Conservation (phyloP, 2,329 filamentous ascomycete genomes). For the Fusarium fujikuroi region DNA sequence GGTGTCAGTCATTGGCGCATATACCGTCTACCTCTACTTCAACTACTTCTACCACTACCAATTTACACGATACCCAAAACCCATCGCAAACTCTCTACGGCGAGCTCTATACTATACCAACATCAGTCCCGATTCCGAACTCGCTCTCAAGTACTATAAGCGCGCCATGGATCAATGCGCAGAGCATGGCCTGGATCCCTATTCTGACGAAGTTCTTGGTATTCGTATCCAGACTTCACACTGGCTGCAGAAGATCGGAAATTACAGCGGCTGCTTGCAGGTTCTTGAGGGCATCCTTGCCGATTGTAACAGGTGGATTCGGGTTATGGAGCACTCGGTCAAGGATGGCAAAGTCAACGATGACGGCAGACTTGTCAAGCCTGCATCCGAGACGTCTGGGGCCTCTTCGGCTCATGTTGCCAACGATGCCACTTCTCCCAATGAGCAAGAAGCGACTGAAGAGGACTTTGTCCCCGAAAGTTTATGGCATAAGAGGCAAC, state of each 20-base stretch:
- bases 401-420: not conserved
- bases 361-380: slow-evolving; percentile 49
- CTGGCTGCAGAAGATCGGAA: slow-evolving; percentile 81
- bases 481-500: slow-evolving; percentile 68
- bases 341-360: slow-evolving; percentile 59
- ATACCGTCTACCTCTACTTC: slow-evolving; percentile 58
- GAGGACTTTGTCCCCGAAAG: slow-evolving; percentile 54
- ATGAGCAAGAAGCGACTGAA: slow-evolving; percentile 41
- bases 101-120: slow-evolving; percentile 89
- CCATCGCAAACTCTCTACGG: slow-evolving; percentile 81
- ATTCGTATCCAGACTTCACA: slow-evolving; percentile 84
- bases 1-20: slow-evolving; percentile 45
- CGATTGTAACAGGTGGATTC: slow-evolving; percentile 74
- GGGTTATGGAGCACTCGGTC: slow-evolving; percentile 62
- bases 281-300: slow-evolving; percentile 80
- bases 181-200: slow-evolving; percentile 83
- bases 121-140: slow-evolving; percentile 75
- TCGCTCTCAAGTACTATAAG: slow-evolving; percentile 85
- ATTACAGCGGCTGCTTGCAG: slow-evolving; percentile 76
- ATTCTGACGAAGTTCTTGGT: slow-evolving; percentile 90
- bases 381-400: slow-evolving; percentile 18
- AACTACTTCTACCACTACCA: slow-evolving; percentile 65
- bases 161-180: slow-evolving; percentile 79
- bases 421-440: slow-evolving; percentile 11
- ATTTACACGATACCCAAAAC: slow-evolving; percentile 71